phyloP scores from a whole-genome alignment of 176 grass and related monocot genomes.

The Puccinellia tenuiflora region DNA sequence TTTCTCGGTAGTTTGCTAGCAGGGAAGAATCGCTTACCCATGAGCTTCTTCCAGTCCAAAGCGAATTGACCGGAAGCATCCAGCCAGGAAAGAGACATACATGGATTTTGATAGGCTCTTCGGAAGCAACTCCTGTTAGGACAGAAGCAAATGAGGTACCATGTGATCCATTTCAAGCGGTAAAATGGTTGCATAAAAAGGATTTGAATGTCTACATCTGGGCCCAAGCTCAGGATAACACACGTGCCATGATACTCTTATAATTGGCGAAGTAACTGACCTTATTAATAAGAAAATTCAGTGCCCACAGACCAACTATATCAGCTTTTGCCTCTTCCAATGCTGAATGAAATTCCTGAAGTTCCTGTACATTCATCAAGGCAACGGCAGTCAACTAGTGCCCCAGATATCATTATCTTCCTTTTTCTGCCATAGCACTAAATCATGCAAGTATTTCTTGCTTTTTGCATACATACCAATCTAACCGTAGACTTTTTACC shows the following conservation, averaged over 20 bases:
- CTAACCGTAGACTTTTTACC: constrained; percentile 85
- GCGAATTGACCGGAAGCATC: constrained; percentile 85
- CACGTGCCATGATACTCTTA: not conserved
- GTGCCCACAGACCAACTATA: constrained; percentile 97
- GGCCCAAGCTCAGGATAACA: not conserved
- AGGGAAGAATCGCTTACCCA: constrained; percentile 53
- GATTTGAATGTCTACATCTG: not conserved
- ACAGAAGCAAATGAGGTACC: not conserved
- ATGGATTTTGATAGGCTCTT: constrained; percentile 82
- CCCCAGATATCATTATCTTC: not conserved
- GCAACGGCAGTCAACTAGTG: not conserved
- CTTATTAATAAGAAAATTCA: constrained; percentile 91
- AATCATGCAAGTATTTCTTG: not conserved
- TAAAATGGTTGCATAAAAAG: not conserved
- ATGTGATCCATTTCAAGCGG: not conserved
- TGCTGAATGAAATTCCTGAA: constrained; percentile 83
- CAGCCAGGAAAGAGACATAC: constrained; percentile 93
- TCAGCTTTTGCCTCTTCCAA: constrained; percentile 99
- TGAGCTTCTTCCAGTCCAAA: constrained; percentile 95
- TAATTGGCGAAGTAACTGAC: constrained; percentile 33
- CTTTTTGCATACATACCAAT: constrained; percentile 46
- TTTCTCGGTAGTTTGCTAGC: not conserved
- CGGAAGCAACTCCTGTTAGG: constrained; percentile 66
- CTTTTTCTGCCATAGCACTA: not conserved
- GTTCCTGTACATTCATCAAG: constrained; percentile 52